Percentiles rank a stretch among this genome's conserved stretches.
These are phyloP conservation scores for Nemania sp. DNA, from an alignment of 2,329 filamentous ascomycete genomes.

Conservation along the genomic window DNA sequence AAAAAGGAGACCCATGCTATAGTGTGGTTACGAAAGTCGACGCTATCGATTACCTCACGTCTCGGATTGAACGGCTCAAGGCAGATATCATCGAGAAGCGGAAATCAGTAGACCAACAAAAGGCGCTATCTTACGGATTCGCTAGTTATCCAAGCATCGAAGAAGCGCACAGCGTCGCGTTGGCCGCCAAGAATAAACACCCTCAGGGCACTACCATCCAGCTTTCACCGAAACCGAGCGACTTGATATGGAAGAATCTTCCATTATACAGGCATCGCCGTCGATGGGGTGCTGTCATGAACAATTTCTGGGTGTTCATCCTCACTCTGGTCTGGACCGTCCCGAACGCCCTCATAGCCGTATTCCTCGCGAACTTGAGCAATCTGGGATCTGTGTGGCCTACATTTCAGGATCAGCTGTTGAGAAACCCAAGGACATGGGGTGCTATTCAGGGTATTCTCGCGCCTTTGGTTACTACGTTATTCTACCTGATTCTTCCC, in stretches of 20 bases:
- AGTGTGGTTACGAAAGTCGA: slow-evolving; percentile 74
- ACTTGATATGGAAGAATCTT: slow-evolving; percentile 81
- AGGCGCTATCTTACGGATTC: slow-evolving; percentile 90
- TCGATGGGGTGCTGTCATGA: slow-evolving; percentile 72
- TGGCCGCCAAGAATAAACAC: slow-evolving; percentile 75
- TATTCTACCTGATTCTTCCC: slow-evolving; percentile 83
- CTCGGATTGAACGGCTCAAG: slow-evolving; percentile 80
- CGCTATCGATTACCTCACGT: slow-evolving; percentile 87
- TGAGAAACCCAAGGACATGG: slow-evolving; percentile 69
- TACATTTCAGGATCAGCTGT: slow-evolving; percentile 67
- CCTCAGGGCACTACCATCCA: slow-evolving; percentile 74
- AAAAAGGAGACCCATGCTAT: slow-evolving; percentile 73
- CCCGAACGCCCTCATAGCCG: slow-evolving; percentile 88
- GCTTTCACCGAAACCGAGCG: slow-evolving; percentile 81
- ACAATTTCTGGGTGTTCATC: slow-evolving; percentile 59
- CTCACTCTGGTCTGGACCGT: slow-evolving; percentile 84
- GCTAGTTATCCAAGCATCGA: slow-evolving; percentile 85
- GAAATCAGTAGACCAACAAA: slow-evolving; percentile 77
- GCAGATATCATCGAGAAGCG: slow-evolving; percentile 80
- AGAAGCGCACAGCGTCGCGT: slow-evolving; percentile 85
- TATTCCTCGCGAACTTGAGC: slow-evolving; percentile 83
- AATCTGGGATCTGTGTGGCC: slow-evolving; percentile 81
- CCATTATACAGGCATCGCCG: slow-evolving; percentile 66
- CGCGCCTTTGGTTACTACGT: slow-evolving; percentile 81
- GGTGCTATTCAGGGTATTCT: slow-evolving; percentile 86